These are phyloP conservation scores for Conoideocrella luteorostrata DNA, from an alignment of 2,329 filamentous ascomycete genomes.

Conservation along the genomic window DNA sequence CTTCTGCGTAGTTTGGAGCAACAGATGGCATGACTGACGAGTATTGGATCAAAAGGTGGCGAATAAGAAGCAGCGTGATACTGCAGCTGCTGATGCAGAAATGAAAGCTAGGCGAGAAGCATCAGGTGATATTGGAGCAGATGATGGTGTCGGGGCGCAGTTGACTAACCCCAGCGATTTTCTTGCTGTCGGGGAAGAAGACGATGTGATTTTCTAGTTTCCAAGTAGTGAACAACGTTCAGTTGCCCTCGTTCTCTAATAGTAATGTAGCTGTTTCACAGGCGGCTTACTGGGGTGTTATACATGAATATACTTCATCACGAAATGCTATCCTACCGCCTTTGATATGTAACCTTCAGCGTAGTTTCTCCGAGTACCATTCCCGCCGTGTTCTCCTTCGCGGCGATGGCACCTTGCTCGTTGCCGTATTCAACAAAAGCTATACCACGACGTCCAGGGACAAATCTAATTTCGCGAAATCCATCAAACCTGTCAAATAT, in stretches of 20 bases:
- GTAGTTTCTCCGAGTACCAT: constrained; percentile 71
- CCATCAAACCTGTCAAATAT: constrained; percentile 89
- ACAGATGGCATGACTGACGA: neutral
- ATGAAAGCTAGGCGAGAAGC: constrained; percentile 65
- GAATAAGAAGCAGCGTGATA: constrained; percentile 75
- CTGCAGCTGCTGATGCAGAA: constrained; percentile 64
- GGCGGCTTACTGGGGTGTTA: no score
- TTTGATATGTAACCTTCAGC: constrained; percentile 95
- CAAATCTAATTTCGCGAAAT: constrained; percentile 85
- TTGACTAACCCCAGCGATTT: constrained; percentile 51
- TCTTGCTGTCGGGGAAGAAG: constrained; percentile 68
- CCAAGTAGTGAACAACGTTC: no score
- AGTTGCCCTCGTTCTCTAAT: no score
- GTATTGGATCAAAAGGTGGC: constrained; percentile 46
- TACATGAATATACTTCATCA: no score
- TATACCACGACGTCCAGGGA: constrained; percentile 80
- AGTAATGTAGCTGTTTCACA: no score
- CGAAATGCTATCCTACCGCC: constrained; percentile 55
- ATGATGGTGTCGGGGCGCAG: constrained; percentile 32
- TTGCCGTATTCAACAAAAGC: constrained; percentile 96
- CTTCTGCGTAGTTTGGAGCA: neutral
- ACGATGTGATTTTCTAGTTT: constrained; percentile 75
- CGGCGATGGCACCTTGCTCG: constrained; percentile 81
- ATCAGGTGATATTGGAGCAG: constrained; percentile 19
- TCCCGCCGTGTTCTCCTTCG: constrained; percentile 87